phyloP scores from a whole-genome alignment of 2,329 filamentous ascomycete species.

The Thelonectria olida region DNA sequence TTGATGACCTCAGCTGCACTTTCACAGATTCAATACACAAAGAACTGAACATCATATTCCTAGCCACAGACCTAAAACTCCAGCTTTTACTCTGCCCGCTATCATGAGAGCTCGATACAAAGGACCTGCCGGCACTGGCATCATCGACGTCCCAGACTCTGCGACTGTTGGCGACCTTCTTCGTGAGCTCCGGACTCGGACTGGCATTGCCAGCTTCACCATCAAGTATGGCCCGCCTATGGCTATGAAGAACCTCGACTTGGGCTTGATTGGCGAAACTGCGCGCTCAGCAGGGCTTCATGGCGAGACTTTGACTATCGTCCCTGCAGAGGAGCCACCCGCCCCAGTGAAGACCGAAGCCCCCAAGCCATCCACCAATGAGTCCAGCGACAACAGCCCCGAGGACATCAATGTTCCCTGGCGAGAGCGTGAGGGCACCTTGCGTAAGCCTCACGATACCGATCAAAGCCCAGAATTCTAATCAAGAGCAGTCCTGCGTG shows the following conservation, averaged over 20 bases:
- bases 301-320: conserved; percentile 61
- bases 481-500: conserved; percentile 72
- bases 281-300: conserved; percentile 59
- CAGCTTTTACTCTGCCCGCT: no score
- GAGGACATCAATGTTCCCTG: conserved; percentile 56
- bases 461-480: neutral
- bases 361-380: conserved; percentile 7
- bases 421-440: conserved; percentile 59
- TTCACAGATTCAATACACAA: no score
- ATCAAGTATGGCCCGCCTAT: conserved; percentile 86
- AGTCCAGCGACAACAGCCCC: conserved; percentile 27
- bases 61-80: neutral
- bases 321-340: conserved; percentile 48
- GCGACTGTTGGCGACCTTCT: conserved; percentile 73
- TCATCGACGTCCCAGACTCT: conserved; percentile 72
- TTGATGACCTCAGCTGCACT: no score
- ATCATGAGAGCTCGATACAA: conserved; percentile 79
- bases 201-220: conserved; percentile 72
- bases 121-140: conserved; percentile 76
- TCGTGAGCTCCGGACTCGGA: conserved; percentile 68
- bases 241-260: conserved; percentile 70
- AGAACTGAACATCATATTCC: neutral
- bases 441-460: conserved; percentile 49
- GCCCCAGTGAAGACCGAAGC: conserved; percentile 17
- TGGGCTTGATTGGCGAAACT: conserved; percentile 60